A percentile compares a stretch with the other conserved stretches of the same genome.
Evolutionary conservation across 495 filamentous ascomycete species (phyloP).

Genomic region (Podospora appendiculata): DNA sequence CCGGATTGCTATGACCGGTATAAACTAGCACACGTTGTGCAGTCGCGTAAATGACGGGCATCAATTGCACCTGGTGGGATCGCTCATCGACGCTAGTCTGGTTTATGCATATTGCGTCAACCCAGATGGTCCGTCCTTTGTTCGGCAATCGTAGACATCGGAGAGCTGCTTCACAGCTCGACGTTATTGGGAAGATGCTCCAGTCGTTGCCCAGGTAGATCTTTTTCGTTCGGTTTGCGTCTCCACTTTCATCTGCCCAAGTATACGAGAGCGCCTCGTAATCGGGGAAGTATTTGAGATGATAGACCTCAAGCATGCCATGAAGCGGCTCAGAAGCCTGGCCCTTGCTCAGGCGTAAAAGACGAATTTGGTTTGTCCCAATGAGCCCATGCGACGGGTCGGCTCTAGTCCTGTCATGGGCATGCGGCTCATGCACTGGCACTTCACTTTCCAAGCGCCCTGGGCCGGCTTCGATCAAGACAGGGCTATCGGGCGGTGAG

Average conservation of each 20-base stretch:
- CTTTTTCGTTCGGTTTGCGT: slow-evolving; percentile 8
- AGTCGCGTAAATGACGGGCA: slow-evolving; percentile 23
- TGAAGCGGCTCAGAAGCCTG: slow-evolving; percentile 10
- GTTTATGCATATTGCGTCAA: slow-evolving; percentile 27
- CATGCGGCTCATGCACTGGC: too few species aligned
- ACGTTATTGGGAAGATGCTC: slow-evolving; percentile 10
- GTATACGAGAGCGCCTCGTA: slow-evolving; percentile 15
- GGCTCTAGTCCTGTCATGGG: too few species aligned
- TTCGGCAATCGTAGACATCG: slow-evolving; percentile 8
- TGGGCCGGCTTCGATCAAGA: not conserved
- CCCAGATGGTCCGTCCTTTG: slow-evolving; percentile 16
- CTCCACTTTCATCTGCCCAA: slow-evolving; percentile 10
- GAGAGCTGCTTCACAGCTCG: slow-evolving; percentile 14
- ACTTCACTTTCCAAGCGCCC: too few species aligned
- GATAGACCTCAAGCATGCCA: slow-evolving; percentile 4
- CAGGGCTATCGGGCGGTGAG: not conserved
- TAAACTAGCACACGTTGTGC: slow-evolving; percentile 21
- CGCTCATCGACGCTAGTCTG: slow-evolving; percentile 16
- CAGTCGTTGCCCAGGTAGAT: slow-evolving; percentile 14
- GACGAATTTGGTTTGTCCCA: slow-evolving; percentile 9
- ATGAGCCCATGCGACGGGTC: not conserved
- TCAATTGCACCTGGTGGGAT: slow-evolving; percentile 18
- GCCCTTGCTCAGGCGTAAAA: slow-evolving; percentile 11
- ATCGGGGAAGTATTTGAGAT: slow-evolving; percentile 15
- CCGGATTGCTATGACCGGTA: slow-evolving; percentile 11